Evolutionary conservation across 1,284 basidiomycete species (phyloP).

Genomic region (Malassezia sp.): DNA sequence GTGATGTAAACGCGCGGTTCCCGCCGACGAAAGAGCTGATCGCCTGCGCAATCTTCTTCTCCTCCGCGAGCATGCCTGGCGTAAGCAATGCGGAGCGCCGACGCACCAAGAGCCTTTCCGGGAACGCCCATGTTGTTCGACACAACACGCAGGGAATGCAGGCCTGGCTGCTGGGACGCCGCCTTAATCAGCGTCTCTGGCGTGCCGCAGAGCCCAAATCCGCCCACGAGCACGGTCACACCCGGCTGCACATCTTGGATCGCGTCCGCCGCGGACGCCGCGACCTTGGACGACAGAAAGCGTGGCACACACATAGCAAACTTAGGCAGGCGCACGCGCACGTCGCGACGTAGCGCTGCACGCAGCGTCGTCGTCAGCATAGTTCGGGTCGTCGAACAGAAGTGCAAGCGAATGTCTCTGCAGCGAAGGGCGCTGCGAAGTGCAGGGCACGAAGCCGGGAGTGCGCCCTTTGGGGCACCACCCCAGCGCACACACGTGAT

Average conservation of each 20-base stretch:
- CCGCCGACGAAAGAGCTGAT: slow-evolving; percentile 42
- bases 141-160: slow-evolving; percentile 37
- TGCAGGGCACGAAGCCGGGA: too few relatives aligned
- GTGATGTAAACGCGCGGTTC: slow-evolving; percentile 41
- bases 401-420: too few relatives aligned
- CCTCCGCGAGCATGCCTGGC: slow-evolving; percentile 27
- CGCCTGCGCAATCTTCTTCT: slow-evolving; percentile 33
- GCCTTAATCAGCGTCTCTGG: slow-evolving; percentile 42
- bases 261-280: slow-evolving; percentile 30
- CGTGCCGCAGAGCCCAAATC: slow-evolving; percentile 44
- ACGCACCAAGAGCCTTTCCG: slow-evolving; percentile 33
- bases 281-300: slow-evolving; percentile 24
- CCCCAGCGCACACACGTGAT: background rate
- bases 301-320: background rate
- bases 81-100: too few relatives aligned
- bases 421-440: too few relatives aligned
- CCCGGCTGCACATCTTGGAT: slow-evolving; percentile 36
- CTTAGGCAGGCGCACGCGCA: background rate
- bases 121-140: slow-evolving; percentile 44
- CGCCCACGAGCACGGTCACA: slow-evolving; percentile 32
- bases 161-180: slow-evolving; percentile 22
- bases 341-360: slow-evolving; percentile 2
- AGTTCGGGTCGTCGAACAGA: background rate
- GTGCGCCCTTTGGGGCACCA: too few relatives aligned
- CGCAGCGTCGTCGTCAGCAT: slow-evolving; percentile 10